phyloP scores from a whole-genome alignment of 2,329 filamentous ascomycete species.

The Setomelanomma holmii region DNA sequence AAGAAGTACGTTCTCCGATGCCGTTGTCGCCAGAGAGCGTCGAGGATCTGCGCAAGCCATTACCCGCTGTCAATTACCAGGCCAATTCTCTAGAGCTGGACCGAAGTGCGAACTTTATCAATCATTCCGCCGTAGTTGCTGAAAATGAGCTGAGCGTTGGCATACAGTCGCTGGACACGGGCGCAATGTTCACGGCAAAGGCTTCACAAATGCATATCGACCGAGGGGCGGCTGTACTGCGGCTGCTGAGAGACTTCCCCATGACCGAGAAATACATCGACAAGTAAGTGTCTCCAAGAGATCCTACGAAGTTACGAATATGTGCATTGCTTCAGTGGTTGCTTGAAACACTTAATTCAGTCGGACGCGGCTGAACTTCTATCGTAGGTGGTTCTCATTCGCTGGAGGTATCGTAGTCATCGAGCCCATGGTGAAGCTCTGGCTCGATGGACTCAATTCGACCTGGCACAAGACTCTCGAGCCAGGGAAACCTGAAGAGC shows the following conservation, averaged over 20 bases:
- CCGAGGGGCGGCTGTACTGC: slow-evolving; percentile 34
- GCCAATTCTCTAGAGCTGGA: slow-evolving; percentile 16
- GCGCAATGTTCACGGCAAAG: neutral
- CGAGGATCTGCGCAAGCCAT: slow-evolving; percentile 24
- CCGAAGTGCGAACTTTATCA: slow-evolving; percentile 27
- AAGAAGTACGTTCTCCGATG: neutral
- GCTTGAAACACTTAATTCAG: no score
- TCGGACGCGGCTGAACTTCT: no score
- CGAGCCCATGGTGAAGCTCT: slow-evolving; percentile 44
- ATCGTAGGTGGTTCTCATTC: slow-evolving; percentile 32
- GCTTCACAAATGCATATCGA: slow-evolving; percentile 34
- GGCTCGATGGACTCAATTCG: slow-evolving; percentile 31
- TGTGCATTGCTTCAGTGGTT: neutral
- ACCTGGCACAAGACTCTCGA: slow-evolving; percentile 36
- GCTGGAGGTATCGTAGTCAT: slow-evolving; percentile 42
- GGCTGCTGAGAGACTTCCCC: slow-evolving; percentile 34
- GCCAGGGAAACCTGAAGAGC: slow-evolving; percentile 32
- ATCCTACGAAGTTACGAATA: neutral
- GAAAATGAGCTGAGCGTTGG: slow-evolving; percentile 39
- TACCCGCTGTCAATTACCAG: slow-evolving; percentile 14
- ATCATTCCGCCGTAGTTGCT: slow-evolving; percentile 35
- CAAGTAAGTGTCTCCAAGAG: slow-evolving; percentile 15
- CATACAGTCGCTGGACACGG: slow-evolving; percentile 18
- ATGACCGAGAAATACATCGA: slow-evolving; percentile 39
- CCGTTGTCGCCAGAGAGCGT: slow-evolving; percentile 3